Evolutionary conservation across 75 land plant genomes (phyloP).

Genomic region (Sequoia sempervirens): DNA sequence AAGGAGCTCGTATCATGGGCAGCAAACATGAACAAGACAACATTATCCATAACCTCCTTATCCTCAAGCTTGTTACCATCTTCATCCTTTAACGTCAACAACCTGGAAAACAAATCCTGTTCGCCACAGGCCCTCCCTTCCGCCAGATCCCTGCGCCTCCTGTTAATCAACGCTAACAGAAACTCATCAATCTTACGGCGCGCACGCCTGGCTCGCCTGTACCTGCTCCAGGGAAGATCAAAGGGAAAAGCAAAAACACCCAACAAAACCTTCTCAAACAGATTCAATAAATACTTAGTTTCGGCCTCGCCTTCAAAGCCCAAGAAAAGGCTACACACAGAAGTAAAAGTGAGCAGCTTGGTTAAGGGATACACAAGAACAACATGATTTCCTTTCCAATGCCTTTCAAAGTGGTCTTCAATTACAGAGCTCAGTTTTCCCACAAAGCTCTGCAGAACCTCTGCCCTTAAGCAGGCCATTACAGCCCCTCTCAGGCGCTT

Average conservation of each 20-base stretch:
- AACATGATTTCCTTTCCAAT: conserved; percentile 23
- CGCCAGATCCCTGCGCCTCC: conserved; percentile 13
- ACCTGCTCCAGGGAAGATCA: conserved; percentile 50
- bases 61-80: conserved; percentile 28
- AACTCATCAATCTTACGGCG: conserved; percentile 16
- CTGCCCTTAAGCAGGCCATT: conserved; percentile 21
- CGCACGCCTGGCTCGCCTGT: conserved; percentile 30
- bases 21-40: conserved; percentile 38
- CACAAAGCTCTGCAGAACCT: conserved; percentile 25
- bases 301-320: conserved; percentile 26
- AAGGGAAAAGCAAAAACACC: conserved; percentile 43
- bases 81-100: conserved; percentile 16
- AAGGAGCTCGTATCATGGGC: conserved; percentile 42
- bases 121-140: not conserved
- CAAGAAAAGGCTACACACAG: conserved; percentile 32
- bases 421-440: conserved; percentile 24
- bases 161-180: conserved; percentile 8
- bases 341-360: conserved; percentile 34
- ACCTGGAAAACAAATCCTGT: conserved; percentile 11
- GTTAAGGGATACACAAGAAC: conserved; percentile 23
- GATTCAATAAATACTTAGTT: conserved; percentile 8
- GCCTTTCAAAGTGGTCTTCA: conserved; percentile 14
- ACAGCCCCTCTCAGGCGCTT: conserved; percentile 22
- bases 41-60: conserved; percentile 35
- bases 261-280: conserved; percentile 30